Conservation (phyloP, 2,329 filamentous ascomycete species). For the Colletotrichum nymphaeae region DNA sequence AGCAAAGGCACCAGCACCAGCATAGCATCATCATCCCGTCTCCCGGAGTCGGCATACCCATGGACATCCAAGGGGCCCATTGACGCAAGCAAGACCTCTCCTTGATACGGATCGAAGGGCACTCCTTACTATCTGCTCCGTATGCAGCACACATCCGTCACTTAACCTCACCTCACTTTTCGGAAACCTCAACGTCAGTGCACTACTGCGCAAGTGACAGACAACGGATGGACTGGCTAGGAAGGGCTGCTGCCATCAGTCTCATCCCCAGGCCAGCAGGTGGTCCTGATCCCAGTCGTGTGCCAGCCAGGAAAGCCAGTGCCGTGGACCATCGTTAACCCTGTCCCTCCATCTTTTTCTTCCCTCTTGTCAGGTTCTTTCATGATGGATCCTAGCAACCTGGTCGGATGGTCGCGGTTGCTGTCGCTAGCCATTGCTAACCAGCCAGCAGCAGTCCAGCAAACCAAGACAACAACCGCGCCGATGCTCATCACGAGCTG, state of each 20-base stretch:
- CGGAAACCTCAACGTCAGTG: slow-evolving; percentile 20
- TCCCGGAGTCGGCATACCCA: neutral
- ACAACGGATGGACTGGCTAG: slow-evolving; percentile 26
- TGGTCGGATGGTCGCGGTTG: neutral
- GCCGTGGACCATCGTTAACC: slow-evolving; percentile 12
- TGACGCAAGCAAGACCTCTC: slow-evolving; percentile 9
- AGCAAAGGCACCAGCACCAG: neutral
- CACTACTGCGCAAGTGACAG: slow-evolving; percentile 2
- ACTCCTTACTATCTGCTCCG: neutral
- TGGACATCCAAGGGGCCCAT: neutral
- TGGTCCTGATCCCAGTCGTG: slow-evolving; percentile 7
- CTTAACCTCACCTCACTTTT: neutral
- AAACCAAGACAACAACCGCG: slow-evolving; percentile 6
- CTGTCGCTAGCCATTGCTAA: neutral
- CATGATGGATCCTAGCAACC: neutral
- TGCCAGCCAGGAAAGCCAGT: slow-evolving; percentile 16
- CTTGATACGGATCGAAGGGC: neutral
- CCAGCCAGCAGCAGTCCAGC: neutral
- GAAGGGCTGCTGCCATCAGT: slow-evolving; percentile 27
- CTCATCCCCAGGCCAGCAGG: slow-evolving; percentile 29
- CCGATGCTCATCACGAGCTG: neutral
- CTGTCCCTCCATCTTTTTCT: neutral
- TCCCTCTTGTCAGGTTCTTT: neutral
- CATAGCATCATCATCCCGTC: neutral
- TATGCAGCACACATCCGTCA: neutral